These are phyloP conservation scores for Petunia hybrid DNA, from an alignment of 305 asterid species.

Conservation along the genomic window DNA sequence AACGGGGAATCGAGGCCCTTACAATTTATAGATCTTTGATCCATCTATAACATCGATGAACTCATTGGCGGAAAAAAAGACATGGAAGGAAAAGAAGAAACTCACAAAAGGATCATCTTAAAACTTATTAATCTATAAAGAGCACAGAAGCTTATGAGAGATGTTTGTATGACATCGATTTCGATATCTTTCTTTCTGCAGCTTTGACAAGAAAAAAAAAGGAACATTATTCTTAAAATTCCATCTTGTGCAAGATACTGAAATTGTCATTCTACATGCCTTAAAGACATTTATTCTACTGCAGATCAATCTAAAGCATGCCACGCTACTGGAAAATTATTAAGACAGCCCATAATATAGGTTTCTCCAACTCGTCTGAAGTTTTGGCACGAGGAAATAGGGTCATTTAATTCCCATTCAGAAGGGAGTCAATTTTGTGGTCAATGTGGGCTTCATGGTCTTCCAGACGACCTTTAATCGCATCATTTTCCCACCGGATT, in stretches of 20 bases:
- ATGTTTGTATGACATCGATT: too few relatives aligned
- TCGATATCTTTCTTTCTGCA: too few relatives aligned
- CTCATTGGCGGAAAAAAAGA: too few relatives aligned
- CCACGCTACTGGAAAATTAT: neutral
- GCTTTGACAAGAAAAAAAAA: neutral
- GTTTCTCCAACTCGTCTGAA: neutral
- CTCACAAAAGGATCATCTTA: too few relatives aligned
- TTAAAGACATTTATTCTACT: neutral
- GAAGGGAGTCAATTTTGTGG: conserved; percentile 59
- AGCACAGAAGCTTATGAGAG: too few relatives aligned
- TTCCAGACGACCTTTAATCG: conserved; percentile 72
- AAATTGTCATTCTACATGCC: neutral
- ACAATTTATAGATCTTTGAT: too few relatives aligned
- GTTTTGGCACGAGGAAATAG: neutral
- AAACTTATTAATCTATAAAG: too few relatives aligned
- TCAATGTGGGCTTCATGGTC: conserved; percentile 76
- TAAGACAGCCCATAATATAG: conserved; percentile 5
- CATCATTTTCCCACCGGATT: conserved; percentile 78
- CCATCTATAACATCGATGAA: too few relatives aligned
- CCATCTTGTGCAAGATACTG: neutral
- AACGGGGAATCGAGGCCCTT: too few relatives aligned
- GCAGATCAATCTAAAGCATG: neutral
- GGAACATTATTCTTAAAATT: neutral
- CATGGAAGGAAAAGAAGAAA: too few relatives aligned
- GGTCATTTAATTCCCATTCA: conserved; percentile 47